Conservation (phyloP, 2,329 filamentous ascomycete species). For the Fusarium sp. region DNA sequence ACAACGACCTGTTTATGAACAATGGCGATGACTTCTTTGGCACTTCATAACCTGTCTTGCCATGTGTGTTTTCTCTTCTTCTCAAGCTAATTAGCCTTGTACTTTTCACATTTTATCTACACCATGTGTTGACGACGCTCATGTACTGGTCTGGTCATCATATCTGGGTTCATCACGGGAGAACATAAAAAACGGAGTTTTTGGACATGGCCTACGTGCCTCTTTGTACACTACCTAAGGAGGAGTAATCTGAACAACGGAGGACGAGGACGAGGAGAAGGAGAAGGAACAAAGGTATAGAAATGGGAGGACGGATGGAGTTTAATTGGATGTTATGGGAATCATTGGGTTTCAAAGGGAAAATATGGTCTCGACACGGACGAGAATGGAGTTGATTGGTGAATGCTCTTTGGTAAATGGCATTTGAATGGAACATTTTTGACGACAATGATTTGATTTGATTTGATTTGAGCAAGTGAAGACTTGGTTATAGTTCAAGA, state of each 20-base stretch:
- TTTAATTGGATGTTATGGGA: neutral
- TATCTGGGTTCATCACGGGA: slow-evolving; percentile 14
- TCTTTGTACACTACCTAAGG: slow-evolving; percentile 22
- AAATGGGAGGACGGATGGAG: neutral
- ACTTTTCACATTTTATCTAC: slow-evolving; percentile 13
- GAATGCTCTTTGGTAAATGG: neutral
- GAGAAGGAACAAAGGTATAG: neutral
- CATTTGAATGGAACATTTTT: slow-evolving; percentile 1
- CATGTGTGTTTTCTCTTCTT: neutral
- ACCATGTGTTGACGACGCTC: slow-evolving; percentile 37
- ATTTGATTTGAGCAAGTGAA: neutral
- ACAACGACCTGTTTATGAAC: slow-evolving; percentile 63
- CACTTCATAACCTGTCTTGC: slow-evolving; percentile 41
- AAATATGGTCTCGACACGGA: neutral
- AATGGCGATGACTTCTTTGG: slow-evolving; percentile 65
- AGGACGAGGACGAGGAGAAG: neutral
- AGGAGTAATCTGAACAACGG: neutral
- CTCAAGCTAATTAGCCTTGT: slow-evolving; percentile 31
- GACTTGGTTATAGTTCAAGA: neutral
- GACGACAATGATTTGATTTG: neutral
- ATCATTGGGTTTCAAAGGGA: neutral
- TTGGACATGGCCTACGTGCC: slow-evolving; percentile 2
- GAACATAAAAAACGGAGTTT: slow-evolving; percentile 20
- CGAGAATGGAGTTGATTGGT: neutral
- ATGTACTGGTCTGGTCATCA: slow-evolving; percentile 33